Evolutionary conservation across 176 grass and related monocot species (phyloP), one percentile per base, ranked within the genome.

Genomic region (Microstegium vimineum): DNA sequence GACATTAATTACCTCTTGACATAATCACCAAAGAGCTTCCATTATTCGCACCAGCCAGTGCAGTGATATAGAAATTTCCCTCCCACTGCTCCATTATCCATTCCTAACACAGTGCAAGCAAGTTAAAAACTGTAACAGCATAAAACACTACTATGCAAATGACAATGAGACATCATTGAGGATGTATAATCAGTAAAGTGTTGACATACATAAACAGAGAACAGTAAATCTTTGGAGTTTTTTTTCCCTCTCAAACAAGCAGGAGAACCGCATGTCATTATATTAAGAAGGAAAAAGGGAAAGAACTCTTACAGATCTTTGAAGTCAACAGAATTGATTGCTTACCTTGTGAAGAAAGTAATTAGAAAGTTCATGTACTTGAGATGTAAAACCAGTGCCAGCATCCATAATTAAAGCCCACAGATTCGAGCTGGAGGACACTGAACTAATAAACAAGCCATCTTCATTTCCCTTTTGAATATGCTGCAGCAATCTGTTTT

Each of bases 1-100:
- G 51, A 88, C 15, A 77, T 78, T 94, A 94, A 81, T 84, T 98
- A 98, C 95, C 95, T 90, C 79, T 98, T 9, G 95, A 98, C 95
- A 98, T 98, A 47, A 98, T 90, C 31, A 98, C 95, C 59, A 98
- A 89, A 60, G 95, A 98, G 72, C 82, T 87, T 20, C 90, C 92
- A 71, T 89, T 94, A 54, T 85, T 93, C 10, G 84, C 71, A 38
- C 95, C 95, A 54, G 92, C 92, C 69, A 98, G 65, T 41, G 95
- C 66, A 3, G 86, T 94, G 43, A 98, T 93, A 73, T 98, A 98
- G 83, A 93, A 98, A 85, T 93, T 98, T 87, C 80, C 94, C 84
- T 98, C 92, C 95, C 95, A 98, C 69, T 98, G 95, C 37, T 98
- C 95, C 92, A 98, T 91, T 86, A 98, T 94, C 95, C 95, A 98